phyloP scores from a whole-genome alignment of 768 basidiomycete species.

The Russula earlei region DNA sequence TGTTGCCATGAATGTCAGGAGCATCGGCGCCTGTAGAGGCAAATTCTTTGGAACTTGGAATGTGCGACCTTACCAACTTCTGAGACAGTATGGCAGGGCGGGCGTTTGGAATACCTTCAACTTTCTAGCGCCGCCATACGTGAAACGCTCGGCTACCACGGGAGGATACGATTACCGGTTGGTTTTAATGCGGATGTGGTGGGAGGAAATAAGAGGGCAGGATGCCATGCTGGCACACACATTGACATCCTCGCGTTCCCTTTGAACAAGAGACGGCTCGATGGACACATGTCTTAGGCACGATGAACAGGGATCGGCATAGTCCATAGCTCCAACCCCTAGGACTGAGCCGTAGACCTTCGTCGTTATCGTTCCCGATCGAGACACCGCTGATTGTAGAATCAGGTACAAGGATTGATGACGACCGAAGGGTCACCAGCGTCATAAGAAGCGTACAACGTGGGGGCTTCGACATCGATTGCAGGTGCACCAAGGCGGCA shows the following conservation, averaged over 20 bases:
- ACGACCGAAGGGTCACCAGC: background rate
- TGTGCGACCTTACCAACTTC: background rate
- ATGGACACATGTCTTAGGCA: background rate
- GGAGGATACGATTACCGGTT: background rate
- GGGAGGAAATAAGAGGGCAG: background rate
- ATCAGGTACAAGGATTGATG: conserved; percentile 1
- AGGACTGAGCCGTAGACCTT: background rate
- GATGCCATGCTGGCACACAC: conserved; percentile 2
- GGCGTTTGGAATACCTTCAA: background rate
- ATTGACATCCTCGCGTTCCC: background rate
- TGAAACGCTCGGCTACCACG: background rate
- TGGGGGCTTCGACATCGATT: conserved; percentile 6
- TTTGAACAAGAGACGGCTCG: background rate
- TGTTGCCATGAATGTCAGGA: background rate
- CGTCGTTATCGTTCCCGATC: background rate
- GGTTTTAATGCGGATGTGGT: background rate
- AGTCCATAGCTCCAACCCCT: background rate
- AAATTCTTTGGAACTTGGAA: background rate
- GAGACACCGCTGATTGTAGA: background rate
- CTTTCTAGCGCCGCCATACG: background rate
- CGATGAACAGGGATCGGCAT: background rate
- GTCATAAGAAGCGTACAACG: background rate
- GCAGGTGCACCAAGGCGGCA: background rate
- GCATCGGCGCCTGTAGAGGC: background rate
- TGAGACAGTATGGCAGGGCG: background rate